Evolutionary conservation across 73 alveolate species (phyloP).

Genomic region (Paraurostyla sp.): DNA sequence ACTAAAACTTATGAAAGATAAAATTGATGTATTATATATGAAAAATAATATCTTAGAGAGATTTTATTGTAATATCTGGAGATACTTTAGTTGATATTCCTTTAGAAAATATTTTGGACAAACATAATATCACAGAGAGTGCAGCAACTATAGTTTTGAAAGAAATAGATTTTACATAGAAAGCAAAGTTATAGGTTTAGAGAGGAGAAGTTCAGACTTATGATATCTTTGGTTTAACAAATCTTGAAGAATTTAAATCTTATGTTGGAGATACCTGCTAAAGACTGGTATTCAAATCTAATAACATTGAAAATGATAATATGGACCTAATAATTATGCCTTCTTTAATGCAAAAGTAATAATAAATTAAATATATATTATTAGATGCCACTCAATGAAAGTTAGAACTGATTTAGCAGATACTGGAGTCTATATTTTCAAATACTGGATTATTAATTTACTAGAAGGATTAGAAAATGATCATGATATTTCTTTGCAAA

Average conservation of each 20-base stretch:
- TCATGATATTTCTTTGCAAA: neutral
- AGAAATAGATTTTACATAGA: slow-evolving; percentile 24
- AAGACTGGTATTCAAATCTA: slow-evolving; percentile 48
- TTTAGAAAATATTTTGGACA: neutral
- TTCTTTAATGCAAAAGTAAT: slow-evolving; percentile 31
- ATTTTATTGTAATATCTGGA: slow-evolving; percentile 33
- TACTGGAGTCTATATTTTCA: neutral
- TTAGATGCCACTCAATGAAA: neutral
- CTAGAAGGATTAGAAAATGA: slow-evolving; percentile 5
- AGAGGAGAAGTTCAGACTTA: slow-evolving; percentile 19
- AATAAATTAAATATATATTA: neutral
- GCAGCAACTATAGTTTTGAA: slow-evolving; percentile 28
- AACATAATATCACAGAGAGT: neutral
- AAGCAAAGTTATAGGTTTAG: neutral
- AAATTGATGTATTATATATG: slow-evolving; percentile 22
- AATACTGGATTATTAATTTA: slow-evolving; percentile 48
- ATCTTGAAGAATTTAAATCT: neutral
- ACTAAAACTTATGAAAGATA: slow-evolving; percentile 10
- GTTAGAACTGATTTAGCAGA: slow-evolving; percentile 54
- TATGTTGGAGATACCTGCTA: neutral
- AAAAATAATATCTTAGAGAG: slow-evolving; percentile 7
- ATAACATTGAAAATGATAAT: neutral
- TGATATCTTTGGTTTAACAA: slow-evolving; percentile 53
- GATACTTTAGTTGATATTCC: slow-evolving; percentile 45
- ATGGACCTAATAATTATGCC: slow-evolving; percentile 17